Conservation (phyloP, 2,329 filamentous ascomycete species). For the Verticillium zaregamsianum region DNA sequence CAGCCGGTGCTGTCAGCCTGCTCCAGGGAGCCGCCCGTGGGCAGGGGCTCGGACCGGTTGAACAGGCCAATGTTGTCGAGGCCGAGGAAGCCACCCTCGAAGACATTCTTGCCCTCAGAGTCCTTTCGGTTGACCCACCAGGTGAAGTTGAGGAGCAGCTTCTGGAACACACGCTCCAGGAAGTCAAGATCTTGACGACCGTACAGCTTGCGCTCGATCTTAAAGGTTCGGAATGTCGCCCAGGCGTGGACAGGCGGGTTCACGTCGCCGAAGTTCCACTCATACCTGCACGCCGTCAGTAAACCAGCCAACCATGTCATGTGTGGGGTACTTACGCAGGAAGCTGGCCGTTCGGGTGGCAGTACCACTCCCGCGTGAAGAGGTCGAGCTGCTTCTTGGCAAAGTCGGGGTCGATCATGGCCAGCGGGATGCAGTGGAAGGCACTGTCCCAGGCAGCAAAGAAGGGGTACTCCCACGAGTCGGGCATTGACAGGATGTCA, state of each 20-base stretch:
- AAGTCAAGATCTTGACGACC: slow-evolving; percentile 93
- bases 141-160: slow-evolving; percentile 91
- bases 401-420: slow-evolving; percentile 97
- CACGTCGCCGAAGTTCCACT: slow-evolving; percentile 98
- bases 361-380: slow-evolving; percentile 97
- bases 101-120: slow-evolving; percentile 90
- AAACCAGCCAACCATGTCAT: too few species aligned
- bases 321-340: slow-evolving; percentile 61
- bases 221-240: slow-evolving; percentile 94
- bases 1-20: slow-evolving; percentile 97
- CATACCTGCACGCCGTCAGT: slow-evolving; percentile 45
- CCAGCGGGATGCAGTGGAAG: slow-evolving; percentile 92
- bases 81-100: slow-evolving; percentile 92
- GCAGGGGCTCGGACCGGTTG: slow-evolving; percentile 92
- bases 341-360: slow-evolving; percentile 93
- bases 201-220: slow-evolving; percentile 97
- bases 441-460: slow-evolving; percentile 97
- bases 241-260: slow-evolving; percentile 96
- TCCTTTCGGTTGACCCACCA: slow-evolving; percentile 99
- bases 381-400: slow-evolving; percentile 97
- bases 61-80: slow-evolving; percentile 97
- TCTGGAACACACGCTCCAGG: slow-evolving; percentile 93
- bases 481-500: slow-evolving; percentile 94
- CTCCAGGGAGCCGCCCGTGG: slow-evolving; percentile 88
- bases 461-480: slow-evolving; percentile 98